A percentile compares a stretch with the other conserved stretches of the same genome.
phyloP scores from a whole-genome alignment of 352 stramenopile species.

The Phytophthora pseudosyringae region DNA sequence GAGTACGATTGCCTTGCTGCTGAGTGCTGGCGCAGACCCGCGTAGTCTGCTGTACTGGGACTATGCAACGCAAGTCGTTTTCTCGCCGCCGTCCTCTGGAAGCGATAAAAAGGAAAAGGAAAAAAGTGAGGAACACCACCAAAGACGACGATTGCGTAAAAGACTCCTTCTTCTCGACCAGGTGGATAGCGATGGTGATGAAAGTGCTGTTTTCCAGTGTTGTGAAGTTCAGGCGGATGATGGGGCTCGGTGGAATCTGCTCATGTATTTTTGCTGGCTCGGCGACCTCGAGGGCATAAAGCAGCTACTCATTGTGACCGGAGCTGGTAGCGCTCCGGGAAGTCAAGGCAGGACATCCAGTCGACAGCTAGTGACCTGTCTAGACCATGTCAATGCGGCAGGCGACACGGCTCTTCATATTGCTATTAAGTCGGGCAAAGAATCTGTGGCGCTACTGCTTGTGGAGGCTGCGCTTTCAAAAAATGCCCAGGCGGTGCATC shows the following conservation, averaged over 20 bases:
- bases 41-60: slow-evolving; percentile 60
- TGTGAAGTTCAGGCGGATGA: slow-evolving; percentile 49
- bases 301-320: slow-evolving; percentile 34
- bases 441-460: slow-evolving; percentile 46
- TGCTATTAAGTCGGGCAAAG: slow-evolving; percentile 57
- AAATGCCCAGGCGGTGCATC: slow-evolving; percentile 47
- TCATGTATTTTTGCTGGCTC: slow-evolving; percentile 71
- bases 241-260: slow-evolving; percentile 56
- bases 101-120: slow-evolving; percentile 26
- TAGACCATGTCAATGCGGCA: slow-evolving; percentile 65
- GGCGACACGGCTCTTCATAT: slow-evolving; percentile 78
- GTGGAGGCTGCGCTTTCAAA: slow-evolving; percentile 44
- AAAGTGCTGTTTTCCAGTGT: slow-evolving; percentile 32
- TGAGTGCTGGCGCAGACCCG: slow-evolving; percentile 50
- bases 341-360: slow-evolving; percentile 28
- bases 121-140: slow-evolving; percentile 32
- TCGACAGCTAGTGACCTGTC: slow-evolving; percentile 45
- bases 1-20: slow-evolving; percentile 46
- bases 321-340: slow-evolving; percentile 16
- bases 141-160: slow-evolving; percentile 33
- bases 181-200: slow-evolving; percentile 34
- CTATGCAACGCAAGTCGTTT: slow-evolving; percentile 61
- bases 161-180: slow-evolving; percentile 39
- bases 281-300: slow-evolving; percentile 55
- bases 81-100: slow-evolving; percentile 17